Evolutionary conservation across 345 rosid species (phyloP).

Genomic region (Cardamine occulta): DNA sequence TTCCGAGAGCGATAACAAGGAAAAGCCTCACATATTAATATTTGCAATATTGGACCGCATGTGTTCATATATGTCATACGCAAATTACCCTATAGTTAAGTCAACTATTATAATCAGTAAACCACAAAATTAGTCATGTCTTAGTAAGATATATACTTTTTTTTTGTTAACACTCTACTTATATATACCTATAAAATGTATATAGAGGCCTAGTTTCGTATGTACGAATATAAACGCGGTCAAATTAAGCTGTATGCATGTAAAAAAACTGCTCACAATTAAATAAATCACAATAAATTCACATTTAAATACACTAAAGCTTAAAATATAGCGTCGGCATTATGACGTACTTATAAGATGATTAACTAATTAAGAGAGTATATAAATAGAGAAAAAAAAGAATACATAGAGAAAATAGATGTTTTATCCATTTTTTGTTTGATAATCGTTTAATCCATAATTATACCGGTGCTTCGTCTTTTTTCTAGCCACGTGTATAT

Average conservation of each 20-base stretch:
- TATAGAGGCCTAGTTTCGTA: not conserved
- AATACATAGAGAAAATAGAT: slow-evolving; percentile 13
- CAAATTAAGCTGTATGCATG: slow-evolving; percentile 26
- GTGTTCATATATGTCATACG: not conserved
- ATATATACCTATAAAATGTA: not conserved
- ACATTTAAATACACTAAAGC: slow-evolving; percentile 18
- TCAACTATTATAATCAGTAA: not conserved
- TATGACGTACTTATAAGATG: slow-evolving; percentile 10
- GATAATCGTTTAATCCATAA: not conserved
- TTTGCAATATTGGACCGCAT: slow-evolving; percentile 16
- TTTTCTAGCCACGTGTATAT: slow-evolving; percentile 4
- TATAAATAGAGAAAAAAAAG: not conserved
- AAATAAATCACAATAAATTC: slow-evolving; percentile 15
- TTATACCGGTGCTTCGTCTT: slow-evolving; percentile 23
- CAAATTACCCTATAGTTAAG: not conserved
- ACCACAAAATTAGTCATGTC: not conserved
- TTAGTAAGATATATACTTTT: not conserved
- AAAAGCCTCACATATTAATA: not conserved
- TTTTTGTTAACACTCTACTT: not conserved
- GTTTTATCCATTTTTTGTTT: not conserved
- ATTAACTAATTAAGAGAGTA: not conserved
- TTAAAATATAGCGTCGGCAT: slow-evolving; percentile 4
- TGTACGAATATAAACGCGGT: slow-evolving; percentile 13
- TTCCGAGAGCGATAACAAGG: slow-evolving; percentile 6
- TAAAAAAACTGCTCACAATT: slow-evolving; percentile 12